Evolutionary conservation across 371 early-diverging fungal species (phyloP).

Genomic region (Capillidium rhysosporum): DNA sequence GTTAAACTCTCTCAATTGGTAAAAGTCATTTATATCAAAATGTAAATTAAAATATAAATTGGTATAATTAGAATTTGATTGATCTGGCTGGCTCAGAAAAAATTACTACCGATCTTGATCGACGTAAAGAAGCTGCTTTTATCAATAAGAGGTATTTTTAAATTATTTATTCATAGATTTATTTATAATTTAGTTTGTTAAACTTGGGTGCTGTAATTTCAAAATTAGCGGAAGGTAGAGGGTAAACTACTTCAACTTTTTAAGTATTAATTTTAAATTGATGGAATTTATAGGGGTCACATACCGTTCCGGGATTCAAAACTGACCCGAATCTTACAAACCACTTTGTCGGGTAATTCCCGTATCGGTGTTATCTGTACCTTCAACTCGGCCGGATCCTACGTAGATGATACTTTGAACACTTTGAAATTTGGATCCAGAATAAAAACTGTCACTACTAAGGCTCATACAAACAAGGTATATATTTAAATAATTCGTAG

Average conservation of each 20-base stretch:
- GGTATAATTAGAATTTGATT: conserved; percentile 53
- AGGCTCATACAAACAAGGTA: conserved; percentile 39
- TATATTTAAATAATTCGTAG: neutral
- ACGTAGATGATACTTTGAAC: conserved; percentile 52
- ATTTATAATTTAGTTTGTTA: conserved; percentile 24
- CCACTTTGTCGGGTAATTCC: conserved; percentile 57
- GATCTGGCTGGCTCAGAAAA: conserved; percentile 95
- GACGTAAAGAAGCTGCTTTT: conserved; percentile 80
- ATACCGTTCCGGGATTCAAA: conserved; percentile 85
- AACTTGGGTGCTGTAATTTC: conserved; percentile 83
- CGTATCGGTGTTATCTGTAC: conserved; percentile 64
- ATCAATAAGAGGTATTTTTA: conserved; percentile 60
- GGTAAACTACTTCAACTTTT: conserved; percentile 11
- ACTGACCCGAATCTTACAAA: conserved; percentile 68
- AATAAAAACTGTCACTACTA: conserved; percentile 44
- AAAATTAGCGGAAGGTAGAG: conserved; percentile 38
- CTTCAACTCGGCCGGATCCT: conserved; percentile 33
- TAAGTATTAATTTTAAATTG: neutral
- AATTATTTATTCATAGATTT: neutral
- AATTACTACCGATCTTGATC: conserved; percentile 40
- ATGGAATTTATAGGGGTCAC: conserved; percentile 27
- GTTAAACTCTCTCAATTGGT: conserved; percentile 51
- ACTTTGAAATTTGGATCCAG: conserved; percentile 74
- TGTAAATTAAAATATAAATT: conserved; percentile 1
- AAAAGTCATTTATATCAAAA: conserved; percentile 1